Percentiles rank a stretch among this genome's conserved stretches.
Evolutionary conservation across 768 basidiomycete species (phyloP).

Genomic region (Trametes cingulata): DNA sequence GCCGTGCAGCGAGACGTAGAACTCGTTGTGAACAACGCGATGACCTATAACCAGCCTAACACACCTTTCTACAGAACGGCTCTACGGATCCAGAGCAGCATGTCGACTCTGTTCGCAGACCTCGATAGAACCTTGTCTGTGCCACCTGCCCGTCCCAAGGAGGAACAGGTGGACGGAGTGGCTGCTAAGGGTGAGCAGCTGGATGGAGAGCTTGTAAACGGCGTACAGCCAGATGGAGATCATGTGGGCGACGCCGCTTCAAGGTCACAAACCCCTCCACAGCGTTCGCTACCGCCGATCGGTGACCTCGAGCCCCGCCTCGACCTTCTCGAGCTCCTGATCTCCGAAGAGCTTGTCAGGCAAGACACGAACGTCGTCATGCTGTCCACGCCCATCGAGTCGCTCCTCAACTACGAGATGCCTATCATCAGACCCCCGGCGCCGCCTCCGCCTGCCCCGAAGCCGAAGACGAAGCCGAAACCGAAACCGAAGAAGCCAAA

Average conservation of each 20-base stretch:
- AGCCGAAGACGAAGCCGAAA: constrained; percentile 37
- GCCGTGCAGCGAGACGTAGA: constrained; percentile 67
- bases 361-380: constrained; percentile 57
- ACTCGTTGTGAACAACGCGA: constrained; percentile 84
- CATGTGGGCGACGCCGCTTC: neutral
- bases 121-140: constrained; percentile 34
- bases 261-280: neutral
- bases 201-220: neutral
- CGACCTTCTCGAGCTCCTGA: constrained; percentile 54
- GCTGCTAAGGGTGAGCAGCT: neutral
- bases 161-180: neutral
- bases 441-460: constrained; percentile 39
- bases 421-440: constrained; percentile 61
- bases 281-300: constrained; percentile 28
- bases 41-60: constrained; percentile 81
- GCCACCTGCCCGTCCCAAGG: constrained; percentile 4
- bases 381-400: constrained; percentile 57
- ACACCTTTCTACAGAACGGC: constrained; percentile 73
- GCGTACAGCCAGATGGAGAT: neutral
- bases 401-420: constrained; percentile 70
- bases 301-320: constrained; percentile 79
- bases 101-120: constrained; percentile 42
- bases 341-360: constrained; percentile 52
- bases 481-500: constrained; percentile 17
- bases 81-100: constrained; percentile 51